Evolutionary conservation across 1,284 basidiomycete genomes (phyloP), one percentile per base, ranked within the genome.

Genomic region (Boletellus dicymbophilus): DNA sequence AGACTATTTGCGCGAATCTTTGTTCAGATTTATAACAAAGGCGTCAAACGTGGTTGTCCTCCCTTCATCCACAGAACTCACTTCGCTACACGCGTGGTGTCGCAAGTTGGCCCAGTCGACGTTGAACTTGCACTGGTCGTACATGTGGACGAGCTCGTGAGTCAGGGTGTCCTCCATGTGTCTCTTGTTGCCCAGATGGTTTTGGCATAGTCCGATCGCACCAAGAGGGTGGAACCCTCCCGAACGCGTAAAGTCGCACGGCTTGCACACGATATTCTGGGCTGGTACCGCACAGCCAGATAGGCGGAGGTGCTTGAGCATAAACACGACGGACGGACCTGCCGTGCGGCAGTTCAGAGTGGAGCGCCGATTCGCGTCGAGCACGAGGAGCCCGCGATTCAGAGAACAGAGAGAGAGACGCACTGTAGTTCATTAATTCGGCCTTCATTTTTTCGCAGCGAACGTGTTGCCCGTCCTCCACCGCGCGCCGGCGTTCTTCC

Each of bases 81-180:
- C 94, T 81, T 98, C 95, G 61, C 87, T 92, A 67, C 95, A 98
- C 0, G 96, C 96, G 67, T 96, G 94, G 73, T 98, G 95, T 47
- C 93, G 74, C 46, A 98, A 70, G 69, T 98, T 90, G 45, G 68
- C 72, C 94, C 93, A 98, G 68, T 97, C 87, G 2, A 97, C 90
- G 51, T 94, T 87, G 75, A 98, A 98, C 66, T 88, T 85, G 68
- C 91, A 92, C 58, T 97, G 91, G 67, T 98, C 96, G 66, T 90
- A 98, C 78, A 95, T 88, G 69, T 98, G 96, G n/a, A 98, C 75
- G 50, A 98, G 83, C 65, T 99, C 96, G 63, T 99, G 96, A 16
- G 92, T 82, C 27, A 98, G 74, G 15, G 95, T 97, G 65, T 94
- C 85, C 69, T 98, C 93, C 84, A 96, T 88, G 61, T 98, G 93